Conservation (phyloP, 2,329 filamentous ascomycete species). For the Botrytis paeoniae region DNA sequence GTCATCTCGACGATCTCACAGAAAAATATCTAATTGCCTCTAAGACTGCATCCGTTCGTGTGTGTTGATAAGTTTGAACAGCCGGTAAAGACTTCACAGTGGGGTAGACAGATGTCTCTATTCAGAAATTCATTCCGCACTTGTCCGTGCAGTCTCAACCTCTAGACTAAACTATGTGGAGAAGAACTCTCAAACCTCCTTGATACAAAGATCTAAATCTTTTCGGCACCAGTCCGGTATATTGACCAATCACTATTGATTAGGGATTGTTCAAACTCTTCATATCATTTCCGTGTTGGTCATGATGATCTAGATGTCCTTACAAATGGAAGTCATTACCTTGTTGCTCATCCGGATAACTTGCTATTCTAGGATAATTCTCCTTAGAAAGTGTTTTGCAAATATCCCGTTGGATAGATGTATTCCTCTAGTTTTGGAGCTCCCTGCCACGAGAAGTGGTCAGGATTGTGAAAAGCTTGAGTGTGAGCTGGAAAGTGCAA, state of each 20-base stretch:
- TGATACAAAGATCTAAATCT: background rate
- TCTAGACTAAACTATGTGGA: background rate
- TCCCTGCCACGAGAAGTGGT: background rate
- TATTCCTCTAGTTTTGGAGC: background rate
- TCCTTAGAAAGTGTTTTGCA: background rate
- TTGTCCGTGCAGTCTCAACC: background rate
- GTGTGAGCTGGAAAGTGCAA: background rate
- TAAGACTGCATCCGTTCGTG: background rate
- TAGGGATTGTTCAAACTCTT: background rate
- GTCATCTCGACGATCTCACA: background rate
- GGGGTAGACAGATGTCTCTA: background rate
- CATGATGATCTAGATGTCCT: background rate
- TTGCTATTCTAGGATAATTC: background rate
- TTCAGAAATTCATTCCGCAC: background rate
- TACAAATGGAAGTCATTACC: background rate
- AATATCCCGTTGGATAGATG: background rate
- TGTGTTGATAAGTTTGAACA: background rate
- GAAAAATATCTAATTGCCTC: background rate
- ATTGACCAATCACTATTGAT: background rate
- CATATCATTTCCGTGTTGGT: conserved; percentile 1
- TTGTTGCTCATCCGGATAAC: background rate
- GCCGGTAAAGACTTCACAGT: background rate
- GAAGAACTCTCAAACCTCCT: conserved; percentile 13
- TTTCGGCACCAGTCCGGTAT: background rate
- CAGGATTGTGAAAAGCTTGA: background rate